Evolutionary conservation across 2,329 filamentous ascomycete genomes (phyloP).

Genomic region (Dryadomyces sulphureus): DNA sequence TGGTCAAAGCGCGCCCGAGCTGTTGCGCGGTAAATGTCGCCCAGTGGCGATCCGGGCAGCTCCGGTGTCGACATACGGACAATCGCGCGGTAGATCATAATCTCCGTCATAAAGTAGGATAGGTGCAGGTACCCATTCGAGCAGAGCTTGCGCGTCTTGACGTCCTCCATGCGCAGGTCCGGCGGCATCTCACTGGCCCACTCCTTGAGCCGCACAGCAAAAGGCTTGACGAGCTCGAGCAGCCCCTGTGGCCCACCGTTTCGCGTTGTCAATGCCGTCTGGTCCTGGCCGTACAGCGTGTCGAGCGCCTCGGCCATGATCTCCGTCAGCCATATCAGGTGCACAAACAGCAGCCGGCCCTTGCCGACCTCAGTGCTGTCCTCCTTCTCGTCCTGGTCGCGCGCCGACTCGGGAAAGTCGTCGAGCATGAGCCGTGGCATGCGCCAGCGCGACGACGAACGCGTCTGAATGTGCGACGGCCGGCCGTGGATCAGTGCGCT

Average conservation of each 20-base stretch:
- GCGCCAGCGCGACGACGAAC: constrained; percentile 35
- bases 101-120: constrained; percentile 35
- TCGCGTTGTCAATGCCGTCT: no score
- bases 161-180: constrained; percentile 13
- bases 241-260: no score
- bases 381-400: constrained; percentile 21
- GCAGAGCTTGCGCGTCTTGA: constrained; percentile 14
- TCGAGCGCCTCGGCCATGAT: constrained; percentile 36
- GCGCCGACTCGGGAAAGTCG: no score
- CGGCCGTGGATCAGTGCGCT: constrained; percentile 59
- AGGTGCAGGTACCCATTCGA: constrained; percentile 31
- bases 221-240: constrained; percentile 14
- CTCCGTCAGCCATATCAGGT: constrained; percentile 32
- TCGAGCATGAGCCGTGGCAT: constrained; percentile 22
- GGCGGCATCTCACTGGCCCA: constrained; percentile 13
- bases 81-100: constrained; percentile 34
- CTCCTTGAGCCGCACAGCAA: constrained; percentile 14
- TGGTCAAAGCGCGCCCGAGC: constrained; percentile 24
- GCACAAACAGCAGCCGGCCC: constrained; percentile 32
- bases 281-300: constrained; percentile 31
- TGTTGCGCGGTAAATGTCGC: constrained; percentile 20
- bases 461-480: constrained; percentile 30
- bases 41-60: constrained; percentile 9
- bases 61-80: constrained; percentile 16
- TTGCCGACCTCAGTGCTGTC: no score